phyloP scores from a whole-genome alignment of 2,329 filamentous ascomycete species.

The Epichloe gansuensis region DNA sequence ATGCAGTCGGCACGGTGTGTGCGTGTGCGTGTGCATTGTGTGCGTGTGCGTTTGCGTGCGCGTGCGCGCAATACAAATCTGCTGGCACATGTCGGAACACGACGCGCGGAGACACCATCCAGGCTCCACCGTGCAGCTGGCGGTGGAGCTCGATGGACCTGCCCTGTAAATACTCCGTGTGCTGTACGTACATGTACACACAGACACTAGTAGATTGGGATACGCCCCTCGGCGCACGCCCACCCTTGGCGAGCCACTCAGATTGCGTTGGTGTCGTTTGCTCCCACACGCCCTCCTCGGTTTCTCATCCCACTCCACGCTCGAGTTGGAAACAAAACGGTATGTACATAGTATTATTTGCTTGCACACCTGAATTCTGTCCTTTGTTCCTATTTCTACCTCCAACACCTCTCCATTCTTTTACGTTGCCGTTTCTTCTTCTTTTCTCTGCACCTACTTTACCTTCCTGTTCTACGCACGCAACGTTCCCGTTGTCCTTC shows the following conservation, averaged over 20 bases:
- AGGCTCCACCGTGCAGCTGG: not conserved
- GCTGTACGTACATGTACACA: not conserved
- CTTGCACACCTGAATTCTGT: not conserved
- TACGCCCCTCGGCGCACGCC: not conserved
- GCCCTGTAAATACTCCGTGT: not conserved
- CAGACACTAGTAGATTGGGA: not conserved
- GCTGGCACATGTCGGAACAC: no score
- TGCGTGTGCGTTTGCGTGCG: no score
- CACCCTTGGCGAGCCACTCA: not conserved
- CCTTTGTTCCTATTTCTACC: not conserved
- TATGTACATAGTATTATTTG: not conserved
- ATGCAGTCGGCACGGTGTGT: no score
- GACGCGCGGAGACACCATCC: no score
- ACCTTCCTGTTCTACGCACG: constrained; percentile 10
- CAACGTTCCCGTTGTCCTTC: constrained; percentile 12
- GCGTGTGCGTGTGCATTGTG: no score
- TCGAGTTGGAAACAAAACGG: not conserved
- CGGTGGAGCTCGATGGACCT: not conserved
- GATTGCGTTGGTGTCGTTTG: no score
- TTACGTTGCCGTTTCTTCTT: constrained; percentile 7
- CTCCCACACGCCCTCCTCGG: not conserved
- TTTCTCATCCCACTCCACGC: not conserved
- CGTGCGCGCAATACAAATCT: no score
- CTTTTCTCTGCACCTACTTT: constrained; percentile 4
- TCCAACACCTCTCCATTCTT: not conserved